Percentiles rank a stretch among this genome's conserved stretches.
Conservation (phyloP, 1,284 basidiomycete genomes). For the Puccinia polysora region DNA sequence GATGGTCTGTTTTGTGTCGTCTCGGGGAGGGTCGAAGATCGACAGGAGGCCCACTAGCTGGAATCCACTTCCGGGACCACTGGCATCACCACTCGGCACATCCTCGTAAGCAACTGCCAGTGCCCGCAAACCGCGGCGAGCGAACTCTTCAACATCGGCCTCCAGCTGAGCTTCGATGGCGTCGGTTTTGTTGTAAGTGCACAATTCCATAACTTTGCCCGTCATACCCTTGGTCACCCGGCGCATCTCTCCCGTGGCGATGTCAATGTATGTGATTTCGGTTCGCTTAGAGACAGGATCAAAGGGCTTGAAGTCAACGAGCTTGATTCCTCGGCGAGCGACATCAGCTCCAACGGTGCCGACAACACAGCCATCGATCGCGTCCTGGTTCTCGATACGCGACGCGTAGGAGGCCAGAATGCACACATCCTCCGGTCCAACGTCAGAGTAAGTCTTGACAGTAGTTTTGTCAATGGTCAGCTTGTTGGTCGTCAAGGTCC, state of each 20-base stretch:
- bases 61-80: slow-evolving; percentile 86
- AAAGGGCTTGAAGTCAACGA: slow-evolving; percentile 98
- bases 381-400: slow-evolving; percentile 97
- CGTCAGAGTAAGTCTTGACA: slow-evolving; percentile 83
- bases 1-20: slow-evolving; percentile 98
- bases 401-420: slow-evolving; percentile 91
- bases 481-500: slow-evolving; percentile 97
- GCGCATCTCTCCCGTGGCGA: slow-evolving; percentile 87
- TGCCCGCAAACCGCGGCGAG: slow-evolving; percentile 90
- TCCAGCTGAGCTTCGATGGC: slow-evolving; percentile 86
- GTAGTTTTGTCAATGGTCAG: slow-evolving; percentile 92
- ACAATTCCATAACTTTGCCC: slow-evolving; percentile 67
- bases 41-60: slow-evolving; percentile 94
- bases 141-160: slow-evolving; percentile 91
- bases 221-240: slow-evolving; percentile 99
- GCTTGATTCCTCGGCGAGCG: slow-evolving; percentile 86
- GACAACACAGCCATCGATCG: slow-evolving; percentile 85
- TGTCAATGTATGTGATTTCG: slow-evolving; percentile 93
- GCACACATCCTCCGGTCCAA: slow-evolving; percentile 82
- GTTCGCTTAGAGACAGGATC: slow-evolving; percentile 99
- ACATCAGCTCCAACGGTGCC: slow-evolving; percentile 68
- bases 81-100: slow-evolving; percentile 57
- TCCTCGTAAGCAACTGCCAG: slow-evolving; percentile 95
- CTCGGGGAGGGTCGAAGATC: slow-evolving; percentile 96
- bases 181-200: slow-evolving; percentile 91